Conservation (phyloP, 2,329 filamentous ascomycete species). For the Raffaelea arxii region DNA sequence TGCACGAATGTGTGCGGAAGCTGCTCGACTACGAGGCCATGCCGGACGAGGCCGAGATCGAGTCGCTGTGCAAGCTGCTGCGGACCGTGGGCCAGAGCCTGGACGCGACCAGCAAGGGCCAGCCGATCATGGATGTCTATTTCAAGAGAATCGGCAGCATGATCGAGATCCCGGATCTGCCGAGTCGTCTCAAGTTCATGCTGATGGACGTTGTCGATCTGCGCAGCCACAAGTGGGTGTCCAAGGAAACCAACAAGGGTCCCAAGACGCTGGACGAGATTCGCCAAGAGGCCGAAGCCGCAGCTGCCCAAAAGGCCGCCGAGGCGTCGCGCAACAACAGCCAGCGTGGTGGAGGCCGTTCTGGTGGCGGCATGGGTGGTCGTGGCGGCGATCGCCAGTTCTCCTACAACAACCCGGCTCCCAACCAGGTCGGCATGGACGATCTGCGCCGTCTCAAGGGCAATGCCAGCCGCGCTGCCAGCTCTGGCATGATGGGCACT, state of each 20-base stretch:
- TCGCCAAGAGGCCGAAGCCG: constrained; percentile 69
- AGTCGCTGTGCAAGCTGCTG: constrained; percentile 88
- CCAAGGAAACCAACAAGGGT: constrained; percentile 86
- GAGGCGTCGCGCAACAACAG: constrained; percentile 50
- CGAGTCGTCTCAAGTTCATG: constrained; percentile 91
- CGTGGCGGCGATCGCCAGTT: constrained; percentile 80
- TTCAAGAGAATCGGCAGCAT: constrained; percentile 80
- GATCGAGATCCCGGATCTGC: constrained; percentile 68
- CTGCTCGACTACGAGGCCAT: constrained; percentile 89
- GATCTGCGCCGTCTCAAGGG: constrained; percentile 78
- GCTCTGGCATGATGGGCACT: constrained; percentile 48
- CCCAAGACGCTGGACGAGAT: constrained; percentile 95
- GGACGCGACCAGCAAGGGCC: constrained; percentile 73
- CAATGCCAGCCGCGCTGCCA: constrained; percentile 46
- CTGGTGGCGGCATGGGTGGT: constrained; percentile 53
- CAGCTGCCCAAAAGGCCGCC: constrained; percentile 69
- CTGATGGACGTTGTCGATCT: constrained; percentile 89
- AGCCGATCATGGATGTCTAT: constrained; percentile 83
- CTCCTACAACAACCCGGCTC: constrained; percentile 64
- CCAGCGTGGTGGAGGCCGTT: constrained; percentile 57
- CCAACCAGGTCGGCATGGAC: constrained; percentile 83
- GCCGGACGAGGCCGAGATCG: constrained; percentile 91
- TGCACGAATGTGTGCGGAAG: constrained; percentile 98
- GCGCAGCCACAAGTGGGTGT: constrained; percentile 65
- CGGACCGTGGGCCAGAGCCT: constrained; percentile 85